phyloP scores from a whole-genome alignment of 768 basidiomycete genomes.

The Termitomyces sp. region DNA sequence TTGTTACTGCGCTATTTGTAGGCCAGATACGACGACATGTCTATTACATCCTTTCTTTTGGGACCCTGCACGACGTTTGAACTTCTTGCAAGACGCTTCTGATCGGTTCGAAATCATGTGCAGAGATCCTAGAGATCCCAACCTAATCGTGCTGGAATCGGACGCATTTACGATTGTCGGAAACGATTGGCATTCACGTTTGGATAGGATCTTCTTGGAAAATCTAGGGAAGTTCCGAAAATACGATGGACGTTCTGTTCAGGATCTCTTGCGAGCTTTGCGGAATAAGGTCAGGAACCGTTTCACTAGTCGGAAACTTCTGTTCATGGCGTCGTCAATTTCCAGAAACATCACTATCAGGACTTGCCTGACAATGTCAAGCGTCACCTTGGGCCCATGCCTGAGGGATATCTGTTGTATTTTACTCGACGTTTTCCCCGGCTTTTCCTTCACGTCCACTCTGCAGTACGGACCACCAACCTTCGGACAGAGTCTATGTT shows the following conservation, averaged over 20 bases:
- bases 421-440: conserved; percentile 91
- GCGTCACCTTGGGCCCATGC: conserved; percentile 84
- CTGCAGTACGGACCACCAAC: conserved; percentile 69
- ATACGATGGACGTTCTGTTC: conserved; percentile 87
- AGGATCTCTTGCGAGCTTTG: conserved; percentile 88
- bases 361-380: conserved; percentile 92
- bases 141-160: conserved; percentile 70
- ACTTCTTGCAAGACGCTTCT: conserved; percentile 95
- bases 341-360: conserved; percentile 95
- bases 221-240: conserved; percentile 97
- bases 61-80: conserved; percentile 79
- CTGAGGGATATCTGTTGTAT: conserved; percentile 87
- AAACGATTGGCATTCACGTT: conserved; percentile 80
- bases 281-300: conserved; percentile 78
- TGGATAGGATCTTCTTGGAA: conserved; percentile 89
- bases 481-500: conserved; percentile 88
- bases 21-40: conserved; percentile 86
- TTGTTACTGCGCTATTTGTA: conserved; percentile 19
- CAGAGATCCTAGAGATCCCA: conserved; percentile 79
- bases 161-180: conserved; percentile 72
- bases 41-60: conserved; percentile 96
- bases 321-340: neutral
- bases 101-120: conserved; percentile 99
- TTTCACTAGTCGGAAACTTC: neutral
- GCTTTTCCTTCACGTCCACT: conserved; percentile 88